Base-by-base conservation (phyloP, 495 filamentous ascomycete genomes). In the Aspergillus funiculosus region DNA sequence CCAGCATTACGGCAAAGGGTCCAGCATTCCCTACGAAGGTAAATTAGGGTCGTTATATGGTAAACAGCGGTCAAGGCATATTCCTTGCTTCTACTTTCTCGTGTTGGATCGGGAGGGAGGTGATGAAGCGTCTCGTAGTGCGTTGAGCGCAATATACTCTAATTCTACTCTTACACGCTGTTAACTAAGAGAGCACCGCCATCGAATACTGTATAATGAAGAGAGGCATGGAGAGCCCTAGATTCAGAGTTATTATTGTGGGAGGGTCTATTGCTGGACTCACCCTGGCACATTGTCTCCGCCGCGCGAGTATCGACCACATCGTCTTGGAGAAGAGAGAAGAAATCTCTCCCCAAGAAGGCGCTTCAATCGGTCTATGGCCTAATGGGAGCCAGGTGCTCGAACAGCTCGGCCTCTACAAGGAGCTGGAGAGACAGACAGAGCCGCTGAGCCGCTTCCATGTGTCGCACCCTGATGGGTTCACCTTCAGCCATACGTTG, bases 241-340 rank as follows among this genome's bases (percentile, higher is more conserved):
- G 14, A 11, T 35, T 77, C 58, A 65, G 60, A 27, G 72, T 71
- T 26, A 64, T 80, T 32, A 67, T 80, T 31, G 68, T 73, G 13
- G 77, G 77, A 24, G 75, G 68, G 21, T 70, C 70, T 6, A 60
- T 77, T 13, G 62, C 71, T 2, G 72, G 72, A 1, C 57, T 80
- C 0, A 68, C 68, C 1, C 50, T 73, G 4, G 74, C 77, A 0
- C 68, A 77, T 30, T 60, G 58, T 14, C 60, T 81, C 13, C 40
- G 64, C 3, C 57, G 55, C n/a, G 64, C 65, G 3, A 60, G 57
- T 15, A 73, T 81, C 51, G 70, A 75, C 45, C 73, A 72, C 34
- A 48, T 73, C 7, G 42, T 81, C 6, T 60, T 79, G 5, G 77
- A 80, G 54, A 57, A 61, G 22, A 50, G 58, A 11, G 20, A 50